Conservation (phyloP, 176 grass and related monocot species). For the Miscanthus lutarioriparius region DNA sequence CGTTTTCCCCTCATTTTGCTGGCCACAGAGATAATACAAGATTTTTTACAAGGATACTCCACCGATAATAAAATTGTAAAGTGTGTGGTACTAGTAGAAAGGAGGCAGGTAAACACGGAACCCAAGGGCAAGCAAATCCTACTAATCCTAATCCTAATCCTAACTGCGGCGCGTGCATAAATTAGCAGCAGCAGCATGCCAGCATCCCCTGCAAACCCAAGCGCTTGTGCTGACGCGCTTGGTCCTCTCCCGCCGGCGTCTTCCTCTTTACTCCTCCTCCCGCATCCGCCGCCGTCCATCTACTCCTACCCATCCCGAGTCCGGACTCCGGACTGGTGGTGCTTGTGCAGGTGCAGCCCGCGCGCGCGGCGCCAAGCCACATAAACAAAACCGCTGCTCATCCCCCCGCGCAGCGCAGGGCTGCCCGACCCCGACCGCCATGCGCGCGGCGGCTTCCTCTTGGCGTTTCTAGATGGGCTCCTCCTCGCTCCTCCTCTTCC, state of each 20-base stretch:
- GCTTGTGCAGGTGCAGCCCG: neutral
- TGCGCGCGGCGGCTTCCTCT: constrained; percentile 59
- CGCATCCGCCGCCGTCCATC: neutral
- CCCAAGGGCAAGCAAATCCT: neutral
- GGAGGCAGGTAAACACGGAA: neutral
- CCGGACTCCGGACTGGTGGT: neutral
- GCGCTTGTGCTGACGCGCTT: constrained; percentile 16
- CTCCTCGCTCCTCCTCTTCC: constrained; percentile 67
- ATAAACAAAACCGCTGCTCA: constrained; percentile 6
- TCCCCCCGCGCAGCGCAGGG: no score
- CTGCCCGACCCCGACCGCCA: constrained; percentile 23
- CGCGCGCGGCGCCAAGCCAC: constrained; percentile 13
- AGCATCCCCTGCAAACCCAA: neutral
- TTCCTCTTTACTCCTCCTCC: constrained; percentile 2
- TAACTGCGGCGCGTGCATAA: neutral
- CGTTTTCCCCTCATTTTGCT: no score
- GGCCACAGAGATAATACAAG: no score
- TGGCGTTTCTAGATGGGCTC: constrained; percentile 85
- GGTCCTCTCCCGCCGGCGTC: constrained; percentile 39
- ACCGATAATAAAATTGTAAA: no score
- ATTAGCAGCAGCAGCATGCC: neutral
- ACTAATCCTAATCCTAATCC: no score
- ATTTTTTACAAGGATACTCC: no score
- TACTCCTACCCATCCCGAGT: no score
- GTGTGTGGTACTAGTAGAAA: neutral